A percentile compares a stretch with the other conserved stretches of the same genome.
phyloP scores from a whole-genome alignment of 2,329 filamentous ascomycete genomes.

The Pseudocercospora crystallina region DNA sequence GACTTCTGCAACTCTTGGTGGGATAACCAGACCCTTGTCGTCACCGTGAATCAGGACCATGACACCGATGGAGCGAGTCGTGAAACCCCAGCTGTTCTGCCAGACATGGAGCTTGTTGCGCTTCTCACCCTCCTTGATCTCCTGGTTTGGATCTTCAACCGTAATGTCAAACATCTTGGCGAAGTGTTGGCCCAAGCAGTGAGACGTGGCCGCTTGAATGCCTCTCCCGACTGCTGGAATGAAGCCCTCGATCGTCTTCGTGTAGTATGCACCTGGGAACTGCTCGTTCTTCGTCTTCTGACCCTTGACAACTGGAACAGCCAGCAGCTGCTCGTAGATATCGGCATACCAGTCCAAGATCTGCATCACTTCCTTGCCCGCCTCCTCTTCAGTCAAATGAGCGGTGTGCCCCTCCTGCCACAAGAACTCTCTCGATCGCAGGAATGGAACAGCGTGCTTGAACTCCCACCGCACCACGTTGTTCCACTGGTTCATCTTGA shows the following conservation, averaged over 20 bases:
- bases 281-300: constrained; percentile 97
- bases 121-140: constrained; percentile 65
- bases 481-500: constrained; percentile 98
- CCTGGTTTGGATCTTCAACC: constrained; percentile 78
- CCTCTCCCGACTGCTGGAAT: constrained; percentile 93
- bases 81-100: constrained; percentile 99
- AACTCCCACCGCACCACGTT: constrained; percentile 95
- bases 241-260: constrained; percentile 94
- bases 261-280: constrained; percentile 95
- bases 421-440: constrained; percentile 89
- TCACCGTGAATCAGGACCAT: constrained; percentile 99
- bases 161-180: constrained; percentile 99
- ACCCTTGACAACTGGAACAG: constrained; percentile 90
- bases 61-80: constrained; percentile 93
- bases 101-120: constrained; percentile 82
- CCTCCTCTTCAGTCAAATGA: constrained; percentile 79
- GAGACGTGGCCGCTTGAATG: constrained; percentile 93
- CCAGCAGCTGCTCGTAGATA: constrained; percentile 90
- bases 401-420: constrained; percentile 98
- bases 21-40: constrained; percentile 90
- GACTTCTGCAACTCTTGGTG: constrained; percentile 81
- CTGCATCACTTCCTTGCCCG: constrained; percentile 81
- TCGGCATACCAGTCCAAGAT: constrained; percentile 91
- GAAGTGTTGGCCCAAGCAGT: constrained; percentile 96
- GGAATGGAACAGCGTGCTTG: constrained; percentile 82